Evolutionary conservation across 805 yeast genomes (phyloP).

Genomic region (Candida hispaniensis): DNA sequence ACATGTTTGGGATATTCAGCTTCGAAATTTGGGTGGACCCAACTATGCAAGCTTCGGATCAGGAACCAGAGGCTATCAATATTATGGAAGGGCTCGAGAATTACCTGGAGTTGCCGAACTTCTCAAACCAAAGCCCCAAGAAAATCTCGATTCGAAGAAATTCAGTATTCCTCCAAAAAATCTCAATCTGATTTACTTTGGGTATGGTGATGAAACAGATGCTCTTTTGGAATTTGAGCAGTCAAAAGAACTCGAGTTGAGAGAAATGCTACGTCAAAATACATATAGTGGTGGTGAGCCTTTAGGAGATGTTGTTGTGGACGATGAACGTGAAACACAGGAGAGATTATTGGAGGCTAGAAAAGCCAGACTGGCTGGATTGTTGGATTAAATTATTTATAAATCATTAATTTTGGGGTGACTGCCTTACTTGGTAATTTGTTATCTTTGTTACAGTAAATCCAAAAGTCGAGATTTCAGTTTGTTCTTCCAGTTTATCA

Average conservation of each 20-base stretch:
- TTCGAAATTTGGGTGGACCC: conserved; percentile 62
- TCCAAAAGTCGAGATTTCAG: conserved; percentile 7
- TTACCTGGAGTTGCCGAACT: conserved; percentile 57
- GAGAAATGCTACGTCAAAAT: conserved; percentile 5
- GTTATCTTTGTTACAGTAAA: too few species aligned
- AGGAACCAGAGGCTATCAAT: conserved; percentile 46
- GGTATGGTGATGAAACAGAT: conserved; percentile 24
- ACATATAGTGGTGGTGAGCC: neutral
- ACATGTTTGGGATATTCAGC: conserved; percentile 67
- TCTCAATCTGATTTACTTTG: conserved; percentile 26
- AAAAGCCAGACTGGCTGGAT: conserved; percentile 1
- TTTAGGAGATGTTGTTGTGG: conserved; percentile 5
- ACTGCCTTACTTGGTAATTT: too few species aligned
- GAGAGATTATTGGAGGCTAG: conserved; percentile 4
- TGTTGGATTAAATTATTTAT: conserved; percentile 2
- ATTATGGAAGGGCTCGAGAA: conserved; percentile 77
- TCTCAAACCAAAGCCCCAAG: conserved; percentile 33
- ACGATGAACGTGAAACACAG: conserved; percentile 1
- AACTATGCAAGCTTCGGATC: conserved; percentile 36
- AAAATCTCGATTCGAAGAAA: conserved; percentile 17
- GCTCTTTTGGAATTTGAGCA: conserved; percentile 9
- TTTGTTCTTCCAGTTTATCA: conserved; percentile 14
- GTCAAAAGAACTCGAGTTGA: conserved; percentile 2
- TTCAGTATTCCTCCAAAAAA: conserved; percentile 18
- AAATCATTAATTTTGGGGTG: conserved; percentile 2